Percentiles rank a stretch among this genome's conserved stretches.
phyloP scores from a whole-genome alignment of 352 stramenopile genomes.

The Phytophthora pseudosyringae region DNA sequence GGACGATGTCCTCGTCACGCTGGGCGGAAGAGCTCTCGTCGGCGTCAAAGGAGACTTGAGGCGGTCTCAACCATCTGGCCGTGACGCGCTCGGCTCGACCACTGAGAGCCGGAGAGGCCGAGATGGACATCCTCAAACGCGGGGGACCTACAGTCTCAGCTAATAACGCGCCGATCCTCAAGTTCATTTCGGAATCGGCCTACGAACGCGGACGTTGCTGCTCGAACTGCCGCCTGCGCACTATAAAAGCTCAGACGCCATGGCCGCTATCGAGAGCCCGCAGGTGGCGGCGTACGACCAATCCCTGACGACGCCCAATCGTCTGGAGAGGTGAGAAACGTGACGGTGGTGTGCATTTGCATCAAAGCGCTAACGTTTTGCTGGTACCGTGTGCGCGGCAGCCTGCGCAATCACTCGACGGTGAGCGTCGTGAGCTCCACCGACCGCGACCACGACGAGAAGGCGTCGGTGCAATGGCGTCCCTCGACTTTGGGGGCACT shows the following conservation, averaged over 20 bases:
- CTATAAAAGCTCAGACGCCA: not conserved
- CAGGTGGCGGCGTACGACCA: slow-evolving; percentile 30
- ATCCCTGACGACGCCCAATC: slow-evolving; percentile 40
- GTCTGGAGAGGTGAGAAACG: slow-evolving; percentile 40
- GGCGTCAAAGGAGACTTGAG: slow-evolving; percentile 18
- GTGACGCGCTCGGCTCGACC: slow-evolving; percentile 27
- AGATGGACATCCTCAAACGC: not conserved
- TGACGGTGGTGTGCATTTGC: not conserved
- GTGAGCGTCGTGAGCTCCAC: slow-evolving; percentile 29
- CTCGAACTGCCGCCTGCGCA: not conserved
- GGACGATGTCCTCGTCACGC: slow-evolving; percentile 1
- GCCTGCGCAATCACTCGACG: slow-evolving; percentile 23
- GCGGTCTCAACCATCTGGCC: slow-evolving; percentile 23
- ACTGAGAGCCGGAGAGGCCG: slow-evolving; percentile 17
- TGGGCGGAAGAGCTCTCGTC: not conserved
- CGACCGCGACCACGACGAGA: slow-evolving; percentile 18
- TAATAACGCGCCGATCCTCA: not conserved
- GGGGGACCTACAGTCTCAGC: slow-evolving; percentile 20
- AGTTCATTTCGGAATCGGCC: slow-evolving; percentile 27
- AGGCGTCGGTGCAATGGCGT: slow-evolving; percentile 32
- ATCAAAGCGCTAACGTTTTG: not conserved
- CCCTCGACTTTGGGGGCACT: slow-evolving; percentile 35
- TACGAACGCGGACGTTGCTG: not conserved
- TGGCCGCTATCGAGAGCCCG: slow-evolving; percentile 29
- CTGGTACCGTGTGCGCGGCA: slow-evolving; percentile 2